These are phyloP conservation scores for Beauveria asiatica DNA, from an alignment of 2,329 filamentous ascomycete species.

Conservation along the genomic window DNA sequence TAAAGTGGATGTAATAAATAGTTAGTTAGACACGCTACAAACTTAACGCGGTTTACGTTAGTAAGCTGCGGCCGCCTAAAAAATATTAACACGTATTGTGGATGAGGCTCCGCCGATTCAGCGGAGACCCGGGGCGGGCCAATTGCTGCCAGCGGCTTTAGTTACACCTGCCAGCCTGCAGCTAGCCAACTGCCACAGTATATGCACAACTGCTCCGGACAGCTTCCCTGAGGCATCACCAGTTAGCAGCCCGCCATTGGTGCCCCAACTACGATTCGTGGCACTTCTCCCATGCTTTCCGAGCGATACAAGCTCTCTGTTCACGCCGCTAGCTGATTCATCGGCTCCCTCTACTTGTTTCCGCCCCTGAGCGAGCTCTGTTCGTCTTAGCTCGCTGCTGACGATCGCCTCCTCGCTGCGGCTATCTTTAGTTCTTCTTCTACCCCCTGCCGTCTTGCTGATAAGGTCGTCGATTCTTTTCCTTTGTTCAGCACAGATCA, in stretches of 20 bases:
- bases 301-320: neutral
- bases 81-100: slow-evolving; percentile 8
- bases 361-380: slow-evolving; percentile 1
- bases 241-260: slow-evolving; percentile 6
- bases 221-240: slow-evolving; percentile 4
- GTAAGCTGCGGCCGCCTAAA: neutral
- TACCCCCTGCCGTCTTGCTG: slow-evolving; percentile 5
- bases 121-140: neutral
- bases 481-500: slow-evolving; percentile 17
- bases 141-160: neutral
- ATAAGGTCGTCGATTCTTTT: slow-evolving; percentile 13
- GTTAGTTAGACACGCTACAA: too few relatives aligned
- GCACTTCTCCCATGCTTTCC: slow-evolving; percentile 1
- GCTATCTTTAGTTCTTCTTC: neutral
- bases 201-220: neutral
- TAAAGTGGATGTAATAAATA: too few relatives aligned
- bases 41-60: neutral
- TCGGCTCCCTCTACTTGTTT: neutral
- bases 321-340: neutral
- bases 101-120: neutral
- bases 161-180: neutral
- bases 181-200: neutral
- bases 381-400: neutral
- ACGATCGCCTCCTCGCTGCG: neutral
- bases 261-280: neutral